These are phyloP conservation scores for Lipomyces mesembrius DNA, from an alignment of 805 yeast genomes.

Conservation along the genomic window DNA sequence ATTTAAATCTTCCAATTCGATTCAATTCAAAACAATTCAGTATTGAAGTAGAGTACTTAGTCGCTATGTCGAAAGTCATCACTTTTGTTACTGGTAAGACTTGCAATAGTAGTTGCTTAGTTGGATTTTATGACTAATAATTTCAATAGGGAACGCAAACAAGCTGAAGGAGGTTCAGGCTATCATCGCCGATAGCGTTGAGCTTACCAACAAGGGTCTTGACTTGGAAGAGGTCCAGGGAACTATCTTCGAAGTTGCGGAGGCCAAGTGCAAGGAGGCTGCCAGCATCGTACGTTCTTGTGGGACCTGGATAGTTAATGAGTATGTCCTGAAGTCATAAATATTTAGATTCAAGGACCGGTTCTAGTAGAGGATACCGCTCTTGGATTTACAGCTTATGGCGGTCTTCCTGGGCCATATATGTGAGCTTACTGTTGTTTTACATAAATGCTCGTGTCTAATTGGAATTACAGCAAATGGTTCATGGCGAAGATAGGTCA, in stretches of 20 bases:
- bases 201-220: conserved; percentile 64
- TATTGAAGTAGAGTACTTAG: neutral
- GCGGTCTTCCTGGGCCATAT: conserved; percentile 92
- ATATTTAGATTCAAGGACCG: conserved; percentile 61
- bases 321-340: neutral
- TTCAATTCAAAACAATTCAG: neutral
- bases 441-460: neutral
- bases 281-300: conserved; percentile 52
- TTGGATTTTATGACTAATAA: conserved; percentile 43
- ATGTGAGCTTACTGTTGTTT: conserved; percentile 44
- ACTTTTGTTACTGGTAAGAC: conserved; percentile 89
- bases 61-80: conserved; percentile 43
- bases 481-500: conserved; percentile 77
- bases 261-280: conserved; percentile 77
- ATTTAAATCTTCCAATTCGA: neutral
- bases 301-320: neutral
- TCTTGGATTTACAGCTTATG: conserved; percentile 77
- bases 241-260: conserved; percentile 76
- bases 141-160: conserved; percentile 87
- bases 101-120: conserved; percentile 63
- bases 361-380: conserved; percentile 96
- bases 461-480: conserved; percentile 64
- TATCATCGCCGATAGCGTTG: conserved; percentile 55
- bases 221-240: conserved; percentile 95
- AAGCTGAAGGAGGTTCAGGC: conserved; percentile 84